Conservation (phyloP, 495 filamentous ascomycete genomes). For the Glonium stellatum region DNA sequence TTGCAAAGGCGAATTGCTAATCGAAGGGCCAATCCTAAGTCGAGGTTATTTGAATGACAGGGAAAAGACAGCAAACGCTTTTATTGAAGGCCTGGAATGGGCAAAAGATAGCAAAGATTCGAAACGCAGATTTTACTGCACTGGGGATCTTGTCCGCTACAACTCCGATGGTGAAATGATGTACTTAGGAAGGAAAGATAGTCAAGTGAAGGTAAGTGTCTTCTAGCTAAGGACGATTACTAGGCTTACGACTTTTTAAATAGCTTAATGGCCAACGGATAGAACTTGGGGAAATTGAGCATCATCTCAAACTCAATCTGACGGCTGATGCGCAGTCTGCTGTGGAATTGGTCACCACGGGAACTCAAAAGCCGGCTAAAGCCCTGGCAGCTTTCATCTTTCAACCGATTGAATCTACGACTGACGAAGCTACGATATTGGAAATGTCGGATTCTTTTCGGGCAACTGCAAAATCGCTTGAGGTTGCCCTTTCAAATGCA, state of each 20-base stretch:
- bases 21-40: constrained; percentile 36
- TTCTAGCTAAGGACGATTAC: constrained; percentile 31
- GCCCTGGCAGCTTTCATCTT: too few species aligned
- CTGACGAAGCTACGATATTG: too few species aligned
- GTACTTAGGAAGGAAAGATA: constrained; percentile 32
- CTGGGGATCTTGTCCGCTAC: constrained; percentile 32
- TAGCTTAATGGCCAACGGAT: constrained; percentile 30
- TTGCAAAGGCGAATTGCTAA: constrained; percentile 37
- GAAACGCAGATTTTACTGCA: constrained; percentile 28
- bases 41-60: constrained; percentile 37
- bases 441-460: too few species aligned
- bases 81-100: constrained; percentile 29
- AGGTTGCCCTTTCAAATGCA: too few species aligned
- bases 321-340: too few species aligned
- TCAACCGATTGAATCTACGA: too few species aligned
- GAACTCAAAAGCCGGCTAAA: too few species aligned
- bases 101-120: not conserved
- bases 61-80: constrained; percentile 32
- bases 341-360: too few species aligned
- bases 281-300: constrained; percentile 29
- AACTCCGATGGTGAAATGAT: constrained; percentile 30
- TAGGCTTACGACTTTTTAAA: too few species aligned
- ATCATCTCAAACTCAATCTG: too few species aligned
- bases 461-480: too few species aligned
- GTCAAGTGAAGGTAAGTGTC: constrained; percentile 32